phyloP scores from a whole-genome alignment of 202 grass and related monocot species.

The Schoenoplectus triqueter region DNA sequence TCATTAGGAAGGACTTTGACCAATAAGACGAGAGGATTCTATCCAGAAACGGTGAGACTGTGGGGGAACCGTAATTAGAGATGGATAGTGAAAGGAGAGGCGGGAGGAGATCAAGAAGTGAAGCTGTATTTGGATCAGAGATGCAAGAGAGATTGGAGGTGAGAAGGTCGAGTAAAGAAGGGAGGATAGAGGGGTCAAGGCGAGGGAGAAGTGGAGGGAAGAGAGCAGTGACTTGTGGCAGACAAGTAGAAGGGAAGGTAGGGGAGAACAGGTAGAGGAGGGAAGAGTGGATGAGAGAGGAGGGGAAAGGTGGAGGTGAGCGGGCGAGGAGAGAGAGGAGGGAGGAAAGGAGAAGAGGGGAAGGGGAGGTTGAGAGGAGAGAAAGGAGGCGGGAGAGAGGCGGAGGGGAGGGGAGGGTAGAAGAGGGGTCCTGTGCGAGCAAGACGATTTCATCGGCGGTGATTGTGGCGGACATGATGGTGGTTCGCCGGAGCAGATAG shows the following conservation, averaged over 20 bases:
- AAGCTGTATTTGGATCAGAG: slow-evolving; percentile 41
- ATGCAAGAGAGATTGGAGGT: slow-evolving; percentile 45
- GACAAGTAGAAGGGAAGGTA: slow-evolving; percentile 29
- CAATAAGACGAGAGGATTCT: slow-evolving; percentile 53
- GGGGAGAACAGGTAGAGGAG: slow-evolving; percentile 43
- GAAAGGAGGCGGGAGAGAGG: slow-evolving; percentile 40
- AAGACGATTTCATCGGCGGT: slow-evolving; percentile 38
- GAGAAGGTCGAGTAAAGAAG: slow-evolving; percentile 41
- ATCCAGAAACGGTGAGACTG: slow-evolving; percentile 41
- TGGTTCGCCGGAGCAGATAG: background rate
- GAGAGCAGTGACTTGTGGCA: slow-evolving; percentile 41
- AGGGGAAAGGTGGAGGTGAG: slow-evolving; percentile 30
- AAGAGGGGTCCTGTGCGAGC: slow-evolving; percentile 27
- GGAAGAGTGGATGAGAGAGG: slow-evolving; percentile 35
- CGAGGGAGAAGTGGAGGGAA: slow-evolving; percentile 47
- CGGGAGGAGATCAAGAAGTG: slow-evolving; percentile 54
- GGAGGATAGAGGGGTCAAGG: slow-evolving; percentile 42
- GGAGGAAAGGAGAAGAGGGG: slow-evolving; percentile 40
- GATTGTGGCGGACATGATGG: slow-evolving; percentile 21
- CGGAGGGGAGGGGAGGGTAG: slow-evolving; percentile 30
- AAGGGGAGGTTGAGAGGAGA: slow-evolving; percentile 31
- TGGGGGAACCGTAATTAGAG: slow-evolving; percentile 29
- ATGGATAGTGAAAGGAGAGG: slow-evolving; percentile 45
- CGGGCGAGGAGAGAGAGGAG: slow-evolving; percentile 36
- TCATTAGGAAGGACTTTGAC: slow-evolving; percentile 60